Base-by-base conservation (phyloP, 2,329 filamentous ascomycete genomes). In the Magnaporthiopsis incrustans region DNA sequence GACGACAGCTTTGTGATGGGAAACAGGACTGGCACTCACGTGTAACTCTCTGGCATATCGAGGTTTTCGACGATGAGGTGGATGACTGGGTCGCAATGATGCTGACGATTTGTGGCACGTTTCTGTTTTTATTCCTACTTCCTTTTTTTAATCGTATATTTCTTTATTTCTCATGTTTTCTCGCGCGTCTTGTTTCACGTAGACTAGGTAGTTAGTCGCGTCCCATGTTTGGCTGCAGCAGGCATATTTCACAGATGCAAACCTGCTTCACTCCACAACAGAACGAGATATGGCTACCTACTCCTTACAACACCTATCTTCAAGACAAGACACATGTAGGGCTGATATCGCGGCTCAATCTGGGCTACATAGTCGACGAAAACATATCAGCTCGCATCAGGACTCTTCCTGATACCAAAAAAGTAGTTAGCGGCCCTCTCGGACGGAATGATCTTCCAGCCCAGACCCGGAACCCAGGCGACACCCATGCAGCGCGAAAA, bases 391-490 rank as follows among this genome's bases (percentile, higher is more conserved):
- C 57, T 58, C 1, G 57, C 53, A 10, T 64, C 30, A 50, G 57
- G 50, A 27, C 60, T 70, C 72, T 77, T 77, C 77, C 88, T 85
- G 58, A 97, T 87, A 11, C 85, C 95, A 75, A 97, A 96, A 76
- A 99, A 98, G 78, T 98, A 99, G 75, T 99, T 99, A 12, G 94
- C 94, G 72, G 91, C 86, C 72, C 85, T 86, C 78, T 98, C 94
- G 70, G 92, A 90, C 30, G 77, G 75, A 5, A 97, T 87, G 74
- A 91, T 85, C 77, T 84, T 92, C 95, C 95, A 98, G 3, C 95
- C 95, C 59, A 97, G 65, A 0, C 91, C 92, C 0, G 95, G 95
- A 64, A 98, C 83, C 79, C 97, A 99, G 60, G 97, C 82, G 11
- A 96, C 91, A 0, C 95, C 95, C 82, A 90, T 87, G 67, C 89